Percentiles rank a stretch among this genome's conserved stretches.
Conservation (phyloP, 768 basidiomycete species). For the Tylopilus vinaceipallidus region DNA sequence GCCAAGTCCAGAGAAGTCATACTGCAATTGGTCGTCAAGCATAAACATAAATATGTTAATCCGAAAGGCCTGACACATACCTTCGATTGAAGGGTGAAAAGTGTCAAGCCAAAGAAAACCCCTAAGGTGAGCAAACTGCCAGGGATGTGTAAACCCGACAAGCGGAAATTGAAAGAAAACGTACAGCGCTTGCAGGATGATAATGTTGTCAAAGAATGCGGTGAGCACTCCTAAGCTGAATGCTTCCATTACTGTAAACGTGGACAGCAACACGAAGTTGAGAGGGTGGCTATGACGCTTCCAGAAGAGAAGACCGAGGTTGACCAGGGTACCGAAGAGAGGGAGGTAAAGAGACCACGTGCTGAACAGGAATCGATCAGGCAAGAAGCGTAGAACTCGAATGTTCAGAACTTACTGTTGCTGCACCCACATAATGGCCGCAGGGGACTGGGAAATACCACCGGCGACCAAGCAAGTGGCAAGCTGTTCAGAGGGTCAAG, state of each 20-base stretch:
- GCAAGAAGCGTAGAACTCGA: background rate
- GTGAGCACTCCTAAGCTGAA: slow-evolving; percentile 85
- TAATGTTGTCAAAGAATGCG: slow-evolving; percentile 65
- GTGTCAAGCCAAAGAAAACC: slow-evolving; percentile 88
- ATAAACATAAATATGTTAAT: background rate
- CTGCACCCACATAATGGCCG: slow-evolving; percentile 67
- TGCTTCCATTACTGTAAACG: slow-evolving; percentile 90
- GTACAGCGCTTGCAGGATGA: slow-evolving; percentile 87
- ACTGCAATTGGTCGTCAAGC: slow-evolving; percentile 42
- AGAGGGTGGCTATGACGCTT: slow-evolving; percentile 89
- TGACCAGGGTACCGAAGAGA: slow-evolving; percentile 74
- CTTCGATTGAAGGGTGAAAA: slow-evolving; percentile 95
- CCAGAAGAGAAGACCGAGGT: slow-evolving; percentile 82
- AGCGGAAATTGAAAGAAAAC: slow-evolving; percentile 24
- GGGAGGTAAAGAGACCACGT: slow-evolving; percentile 80
- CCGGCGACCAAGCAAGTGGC: slow-evolving; percentile 81
- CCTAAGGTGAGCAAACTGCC: slow-evolving; percentile 81
- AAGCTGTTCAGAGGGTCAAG: slow-evolving; percentile 37
- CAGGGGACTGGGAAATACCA: slow-evolving; percentile 58
- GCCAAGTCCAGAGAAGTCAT: slow-evolving; percentile 91
- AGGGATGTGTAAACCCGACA: slow-evolving; percentile 8
- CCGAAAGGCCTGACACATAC: slow-evolving; percentile 35
- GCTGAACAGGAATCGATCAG: slow-evolving; percentile 35
- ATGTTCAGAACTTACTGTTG: slow-evolving; percentile 49
- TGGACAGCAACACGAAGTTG: slow-evolving; percentile 80